Evolutionary conservation across 768 basidiomycete species (phyloP).

Genomic region (Galerina marginata): DNA sequence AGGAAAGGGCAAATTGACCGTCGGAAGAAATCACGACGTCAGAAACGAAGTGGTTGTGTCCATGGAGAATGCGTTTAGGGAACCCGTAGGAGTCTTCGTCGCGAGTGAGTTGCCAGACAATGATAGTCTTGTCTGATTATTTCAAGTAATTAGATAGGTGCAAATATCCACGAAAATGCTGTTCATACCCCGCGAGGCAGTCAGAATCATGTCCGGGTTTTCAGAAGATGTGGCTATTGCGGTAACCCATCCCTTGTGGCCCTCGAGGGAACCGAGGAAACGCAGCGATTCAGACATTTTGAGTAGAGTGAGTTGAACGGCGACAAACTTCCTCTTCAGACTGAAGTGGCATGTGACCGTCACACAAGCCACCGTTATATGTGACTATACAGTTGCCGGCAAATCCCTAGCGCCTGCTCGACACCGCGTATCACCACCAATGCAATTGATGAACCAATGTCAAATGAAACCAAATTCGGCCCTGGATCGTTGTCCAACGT

Average conservation of each 20-base stretch:
- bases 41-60: conserved; percentile 99
- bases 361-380: conserved; percentile 69
- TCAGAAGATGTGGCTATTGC: conserved; percentile 98
- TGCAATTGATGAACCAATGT: not conserved
- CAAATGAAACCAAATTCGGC: not conserved
- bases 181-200: conserved; percentile 88
- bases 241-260: conserved; percentile 98
- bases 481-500: too few species aligned
- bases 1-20: conserved; percentile 98
- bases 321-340: conserved; percentile 33
- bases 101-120: conserved; percentile 98
- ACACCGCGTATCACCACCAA: not conserved
- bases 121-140: conserved; percentile 94
- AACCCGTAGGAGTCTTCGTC: conserved; percentile 91
- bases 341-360: conserved; percentile 34
- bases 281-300: conserved; percentile 85
- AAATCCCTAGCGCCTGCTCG: not conserved
- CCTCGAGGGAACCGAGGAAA: conserved; percentile 89
- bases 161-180: conserved; percentile 24
- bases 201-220: conserved; percentile 99
- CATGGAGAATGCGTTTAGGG: conserved; percentile 96
- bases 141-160: conserved; percentile 23
- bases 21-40: conserved; percentile 99
- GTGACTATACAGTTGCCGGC: conserved; percentile 57
- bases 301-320: conserved; percentile 37